phyloP scores from a whole-genome alignment of 202 grass and related monocot species.

The Musa balbisiana region DNA sequence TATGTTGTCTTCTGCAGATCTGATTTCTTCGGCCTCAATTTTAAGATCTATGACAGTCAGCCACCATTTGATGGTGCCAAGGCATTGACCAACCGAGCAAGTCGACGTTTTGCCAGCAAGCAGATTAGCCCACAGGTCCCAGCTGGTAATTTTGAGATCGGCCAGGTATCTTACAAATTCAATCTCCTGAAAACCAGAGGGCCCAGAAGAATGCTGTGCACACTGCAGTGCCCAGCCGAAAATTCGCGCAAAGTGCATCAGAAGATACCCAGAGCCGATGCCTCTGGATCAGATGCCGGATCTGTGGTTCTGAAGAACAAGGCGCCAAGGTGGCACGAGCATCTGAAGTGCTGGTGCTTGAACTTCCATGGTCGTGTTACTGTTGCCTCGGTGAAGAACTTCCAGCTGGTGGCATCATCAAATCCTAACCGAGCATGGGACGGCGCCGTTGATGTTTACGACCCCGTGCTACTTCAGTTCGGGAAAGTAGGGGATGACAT shows the following conservation, averaged over 20 bases:
- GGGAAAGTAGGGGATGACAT: constrained; percentile 17
- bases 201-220: constrained; percentile 14
- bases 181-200: constrained; percentile 17
- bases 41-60: constrained; percentile 8
- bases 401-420: constrained; percentile 9
- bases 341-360: constrained; percentile 16
- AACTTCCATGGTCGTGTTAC: constrained; percentile 19
- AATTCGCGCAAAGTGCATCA: neutral
- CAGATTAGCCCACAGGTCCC: constrained; percentile 18
- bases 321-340: constrained; percentile 13
- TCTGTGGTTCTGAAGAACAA: constrained; percentile 18
- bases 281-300: neutral
- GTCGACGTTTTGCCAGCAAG: constrained; percentile 8
- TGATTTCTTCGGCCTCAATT: constrained; percentile 2
- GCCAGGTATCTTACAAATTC: constrained; percentile 10
- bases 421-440: neutral
- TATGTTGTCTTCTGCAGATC: neutral
- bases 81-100: neutral
- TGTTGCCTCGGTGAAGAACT: constrained; percentile 13
- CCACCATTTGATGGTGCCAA: constrained; percentile 9
- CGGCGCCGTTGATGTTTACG: neutral
- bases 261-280: neutral
- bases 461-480: constrained; percentile 10
- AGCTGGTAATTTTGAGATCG: constrained; percentile 1
- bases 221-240: neutral